Conservation (phyloP, 2,329 filamentous ascomycete species). For the Neodidymelliopsis sp. region DNA sequence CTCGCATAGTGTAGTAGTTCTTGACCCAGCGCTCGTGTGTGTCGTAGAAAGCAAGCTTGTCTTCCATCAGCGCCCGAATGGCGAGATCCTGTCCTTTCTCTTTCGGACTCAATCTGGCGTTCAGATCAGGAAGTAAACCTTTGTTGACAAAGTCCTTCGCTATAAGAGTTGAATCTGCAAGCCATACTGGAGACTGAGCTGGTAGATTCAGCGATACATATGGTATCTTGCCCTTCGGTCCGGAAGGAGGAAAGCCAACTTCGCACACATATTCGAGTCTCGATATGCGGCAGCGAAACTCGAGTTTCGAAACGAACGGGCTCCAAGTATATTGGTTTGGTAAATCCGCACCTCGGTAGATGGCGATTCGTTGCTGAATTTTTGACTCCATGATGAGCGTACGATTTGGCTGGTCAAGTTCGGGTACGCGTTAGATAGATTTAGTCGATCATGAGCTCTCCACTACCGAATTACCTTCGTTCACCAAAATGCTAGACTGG, state of each 20-base stretch:
- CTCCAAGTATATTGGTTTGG: slow-evolving; percentile 62
- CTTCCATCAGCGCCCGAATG: slow-evolving; percentile 64
- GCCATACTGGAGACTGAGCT: slow-evolving; percentile 20
- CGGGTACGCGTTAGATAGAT: too few relatives aligned
- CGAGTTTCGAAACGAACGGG: slow-evolving; percentile 69
- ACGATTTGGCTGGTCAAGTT: neutral
- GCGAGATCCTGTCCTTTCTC: slow-evolving; percentile 60
- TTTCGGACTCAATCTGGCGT: slow-evolving; percentile 50
- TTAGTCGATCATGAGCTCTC: too few relatives aligned
- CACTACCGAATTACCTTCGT: too few relatives aligned
- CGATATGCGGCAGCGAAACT: slow-evolving; percentile 66
- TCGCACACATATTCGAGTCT: slow-evolving; percentile 56
- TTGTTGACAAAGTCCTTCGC: slow-evolving; percentile 54
- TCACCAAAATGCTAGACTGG: too few relatives aligned
- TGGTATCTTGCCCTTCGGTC: slow-evolving; percentile 67
- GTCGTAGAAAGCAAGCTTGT: slow-evolving; percentile 66
- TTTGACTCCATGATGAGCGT: slow-evolving; percentile 4
- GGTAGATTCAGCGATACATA: slow-evolving; percentile 55
- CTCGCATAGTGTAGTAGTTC: slow-evolving; percentile 67
- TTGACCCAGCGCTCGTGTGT: slow-evolving; percentile 64
- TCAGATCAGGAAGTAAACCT: slow-evolving; percentile 59
- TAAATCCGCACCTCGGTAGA: slow-evolving; percentile 61
- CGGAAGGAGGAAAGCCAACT: slow-evolving; percentile 54
- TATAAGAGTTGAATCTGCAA: slow-evolving; percentile 66
- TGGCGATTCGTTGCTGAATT: slow-evolving; percentile 34